These are phyloP conservation scores for Alternaria arbusti DNA, from an alignment of 2,329 filamentous ascomycete species.

Conservation along the genomic window DNA sequence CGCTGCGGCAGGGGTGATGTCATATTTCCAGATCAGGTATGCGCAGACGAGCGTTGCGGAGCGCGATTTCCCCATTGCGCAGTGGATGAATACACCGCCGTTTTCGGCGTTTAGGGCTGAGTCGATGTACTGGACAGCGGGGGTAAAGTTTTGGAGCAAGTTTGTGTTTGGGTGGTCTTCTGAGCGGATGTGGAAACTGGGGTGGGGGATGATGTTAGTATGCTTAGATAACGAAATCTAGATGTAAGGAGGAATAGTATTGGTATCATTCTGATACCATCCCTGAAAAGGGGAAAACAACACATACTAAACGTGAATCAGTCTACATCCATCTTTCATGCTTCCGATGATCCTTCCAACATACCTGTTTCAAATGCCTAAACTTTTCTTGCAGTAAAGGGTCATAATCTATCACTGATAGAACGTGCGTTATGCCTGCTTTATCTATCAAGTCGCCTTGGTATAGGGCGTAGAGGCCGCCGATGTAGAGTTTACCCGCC, in stretches of 20 bases:
- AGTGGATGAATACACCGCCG: conserved; percentile 42
- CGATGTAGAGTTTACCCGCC: conserved; percentile 48
- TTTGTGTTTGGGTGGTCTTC: conserved; percentile 45
- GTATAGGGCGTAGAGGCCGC: conserved; percentile 52
- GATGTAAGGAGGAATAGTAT: too few species aligned
- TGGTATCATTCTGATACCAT: too few species aligned
- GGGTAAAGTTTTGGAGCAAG: conserved; percentile 33
- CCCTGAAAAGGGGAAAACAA: background rate
- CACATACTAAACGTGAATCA: background rate
- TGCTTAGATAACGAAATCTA: too few species aligned
- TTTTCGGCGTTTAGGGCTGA: conserved; percentile 18
- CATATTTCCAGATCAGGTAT: conserved; percentile 42
- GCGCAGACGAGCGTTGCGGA: conserved; percentile 42
- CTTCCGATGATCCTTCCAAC: too few species aligned
- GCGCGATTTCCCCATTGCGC: conserved; percentile 45
- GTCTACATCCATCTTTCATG: too few species aligned
- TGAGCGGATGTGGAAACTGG: conserved; percentile 30
- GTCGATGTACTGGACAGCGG: conserved; percentile 32
- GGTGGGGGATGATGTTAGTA: background rate
- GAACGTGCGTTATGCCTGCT: conserved; percentile 42
- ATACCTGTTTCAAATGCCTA: conserved; percentile 31
- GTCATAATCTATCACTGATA: conserved; percentile 44
- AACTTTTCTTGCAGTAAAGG: conserved; percentile 34
- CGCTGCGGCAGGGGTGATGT: conserved; percentile 20
- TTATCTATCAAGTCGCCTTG: conserved; percentile 44